phyloP scores from a whole-genome alignment of 2,329 filamentous ascomycete species.

The Trichoderma simmonsii region DNA sequence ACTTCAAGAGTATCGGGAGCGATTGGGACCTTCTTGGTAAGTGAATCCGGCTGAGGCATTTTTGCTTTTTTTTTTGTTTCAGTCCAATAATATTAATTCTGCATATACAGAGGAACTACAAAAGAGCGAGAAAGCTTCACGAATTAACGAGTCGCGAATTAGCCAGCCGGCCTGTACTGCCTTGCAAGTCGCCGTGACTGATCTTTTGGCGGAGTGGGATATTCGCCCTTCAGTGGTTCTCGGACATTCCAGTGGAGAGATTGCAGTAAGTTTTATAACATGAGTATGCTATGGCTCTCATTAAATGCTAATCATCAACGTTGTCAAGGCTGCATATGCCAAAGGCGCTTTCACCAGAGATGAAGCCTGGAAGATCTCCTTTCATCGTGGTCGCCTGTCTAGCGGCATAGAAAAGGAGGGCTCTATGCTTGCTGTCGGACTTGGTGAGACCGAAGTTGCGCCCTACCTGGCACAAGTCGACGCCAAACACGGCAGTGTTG shows the following conservation, averaged over 20 bases:
- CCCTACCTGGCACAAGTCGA: not conserved
- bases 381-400: not conserved
- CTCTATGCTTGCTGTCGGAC: conserved; percentile 24
- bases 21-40: not conserved
- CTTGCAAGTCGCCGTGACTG: not conserved
- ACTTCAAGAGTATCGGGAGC: not conserved
- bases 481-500: conserved; percentile 22
- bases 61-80: no score
- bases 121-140: not conserved
- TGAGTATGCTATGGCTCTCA: not conserved
- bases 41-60: no score
- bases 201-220: not conserved
- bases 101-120: no score
- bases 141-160: not conserved
- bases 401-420: conserved; percentile 12
- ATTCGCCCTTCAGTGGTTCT: not conserved
- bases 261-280: not conserved
- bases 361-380: not conserved
- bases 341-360: no score
- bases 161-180: not conserved
- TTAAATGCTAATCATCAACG: no score
- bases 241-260: conserved; percentile 13
- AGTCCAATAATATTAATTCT: no score
- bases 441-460: conserved; percentile 8
- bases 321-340: no score